These are phyloP conservation scores for Deinandra increscens DNA, from an alignment of 129 eudicot genomes.

Conservation along the genomic window DNA sequence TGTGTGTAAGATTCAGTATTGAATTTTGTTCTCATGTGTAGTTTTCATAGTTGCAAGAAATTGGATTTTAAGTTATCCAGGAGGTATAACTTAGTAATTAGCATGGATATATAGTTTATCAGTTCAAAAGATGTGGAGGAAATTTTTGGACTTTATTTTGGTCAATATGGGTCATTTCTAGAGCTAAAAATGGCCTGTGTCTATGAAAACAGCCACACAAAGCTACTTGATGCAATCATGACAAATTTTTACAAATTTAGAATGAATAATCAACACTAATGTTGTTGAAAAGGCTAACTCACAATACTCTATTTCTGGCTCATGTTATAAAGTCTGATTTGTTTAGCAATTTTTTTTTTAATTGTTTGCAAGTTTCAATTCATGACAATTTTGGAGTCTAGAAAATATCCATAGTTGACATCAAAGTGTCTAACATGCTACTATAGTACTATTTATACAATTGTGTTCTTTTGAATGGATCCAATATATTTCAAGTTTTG, in stretches of 20 bases:
- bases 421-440: neutral
- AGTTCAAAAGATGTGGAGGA: neutral
- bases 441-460: too few relatives aligned
- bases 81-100: neutral
- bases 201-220: slow-evolving; percentile 14
- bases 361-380: neutral
- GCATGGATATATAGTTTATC: neutral
- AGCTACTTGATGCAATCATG: slow-evolving; percentile 5
- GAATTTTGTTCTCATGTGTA: slow-evolving; percentile 5
- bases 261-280: neutral
- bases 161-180: neutral
- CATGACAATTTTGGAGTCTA: neutral
- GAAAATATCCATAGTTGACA: neutral
- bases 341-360: neutral
- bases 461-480: slow-evolving; percentile 6
- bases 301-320: neutral
- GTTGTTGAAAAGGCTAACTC: neutral
- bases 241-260: neutral
- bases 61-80: slow-evolving; percentile 9
- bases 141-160: slow-evolving; percentile 7
- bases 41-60: neutral
- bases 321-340: neutral
- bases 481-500: neutral
- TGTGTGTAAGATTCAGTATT: neutral
- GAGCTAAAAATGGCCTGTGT: neutral